These are phyloP conservation scores for Pseudocohnilembus persalinus DNA, from an alignment of 169 alveolate species.

Conservation along the genomic window DNA sequence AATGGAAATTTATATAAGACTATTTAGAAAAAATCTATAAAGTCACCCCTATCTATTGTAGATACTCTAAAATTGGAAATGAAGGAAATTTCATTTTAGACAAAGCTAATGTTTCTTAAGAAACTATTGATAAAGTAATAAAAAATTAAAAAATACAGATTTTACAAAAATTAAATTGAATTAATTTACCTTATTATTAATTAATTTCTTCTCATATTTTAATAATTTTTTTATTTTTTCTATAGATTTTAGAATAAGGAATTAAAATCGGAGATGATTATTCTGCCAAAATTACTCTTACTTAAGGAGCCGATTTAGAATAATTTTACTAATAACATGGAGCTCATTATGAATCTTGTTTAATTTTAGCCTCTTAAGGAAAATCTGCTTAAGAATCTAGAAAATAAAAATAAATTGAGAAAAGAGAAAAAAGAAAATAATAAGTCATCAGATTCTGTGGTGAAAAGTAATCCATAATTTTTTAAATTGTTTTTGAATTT, in stretches of 20 bases:
- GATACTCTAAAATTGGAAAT: slow-evolving; percentile 32
- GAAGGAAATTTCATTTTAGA: slow-evolving; percentile 49
- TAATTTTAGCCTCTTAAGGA: slow-evolving; percentile 37
- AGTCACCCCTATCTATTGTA: slow-evolving; percentile 35
- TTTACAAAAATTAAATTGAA: too few relatives aligned
- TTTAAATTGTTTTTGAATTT: slow-evolving; percentile 35
- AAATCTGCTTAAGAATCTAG: slow-evolving; percentile 28
- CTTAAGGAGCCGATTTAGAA: slow-evolving; percentile 65
- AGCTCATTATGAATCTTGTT: slow-evolving; percentile 63
- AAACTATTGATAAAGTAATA: slow-evolving; percentile 27
- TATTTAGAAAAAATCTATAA: slow-evolving; percentile 34
- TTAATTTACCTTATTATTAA: too few relatives aligned
- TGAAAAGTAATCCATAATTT: slow-evolving; percentile 35
- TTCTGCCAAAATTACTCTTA: slow-evolving; percentile 37
- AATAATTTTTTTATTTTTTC: too few relatives aligned
- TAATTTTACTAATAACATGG: slow-evolving; percentile 82
- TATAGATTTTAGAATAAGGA: slow-evolving; percentile 15
- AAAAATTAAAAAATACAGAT: too few relatives aligned
- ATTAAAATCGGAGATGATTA: slow-evolving; percentile 30
- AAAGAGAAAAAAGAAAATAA: slow-evolving; percentile 41
- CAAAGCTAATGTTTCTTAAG: slow-evolving; percentile 37
- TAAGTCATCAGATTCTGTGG: slow-evolving; percentile 57
- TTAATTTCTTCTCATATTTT: too few relatives aligned
- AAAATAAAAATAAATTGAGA: slow-evolving; percentile 41
- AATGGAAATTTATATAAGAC: slow-evolving; percentile 37